Evolutionary conservation across 345 rosid species (phyloP), one percentile per base, ranked within the genome.

Genomic region (Eucalyptus lansdowneana): DNA sequence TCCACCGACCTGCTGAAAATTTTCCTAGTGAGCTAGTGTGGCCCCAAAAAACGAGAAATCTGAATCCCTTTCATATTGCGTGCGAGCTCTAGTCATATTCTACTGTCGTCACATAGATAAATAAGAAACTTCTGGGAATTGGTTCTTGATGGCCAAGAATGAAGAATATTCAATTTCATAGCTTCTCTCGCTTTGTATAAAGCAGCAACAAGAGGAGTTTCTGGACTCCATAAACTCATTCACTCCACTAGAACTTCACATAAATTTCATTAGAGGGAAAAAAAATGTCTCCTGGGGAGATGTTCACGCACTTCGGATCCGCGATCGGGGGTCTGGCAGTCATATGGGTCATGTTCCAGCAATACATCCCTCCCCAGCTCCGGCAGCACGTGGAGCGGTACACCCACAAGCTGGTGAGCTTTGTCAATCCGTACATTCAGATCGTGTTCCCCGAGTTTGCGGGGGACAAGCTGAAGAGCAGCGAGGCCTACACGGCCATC

Each of bases 321-420:
- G 90, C 87, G 15, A 29, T 87, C 47, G 90, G 86, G 7, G 89
- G 90, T 19, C 56, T 89, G 49, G 42, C 67, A 56, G 37, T 87
- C 37, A 85, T 90, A 21, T 91, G 90, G 89, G 89, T 93, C 40
- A 86, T 92, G 27, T 90, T 91, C 76, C 88, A 51, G 47, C 91
- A 90, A 37, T 93, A 54, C 89, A 88, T 93, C 50, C 95, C 94
- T 86, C 13, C n/a, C 56, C 91, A 90, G 14, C 53, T 94, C 13
- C 86, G 90, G 24, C 24, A 5, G 87, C 62, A 88, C 86, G 14
- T 92, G 22, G 90, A 91, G 50, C 88, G 88, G 62, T 89, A 88
- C 76, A 13, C 89, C 53, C 89, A 83, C 24, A 90, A 67, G 53
- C 22, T 92, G 40, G 69, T 88, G 42, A 24, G 67, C 67, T 86